phyloP scores from a whole-genome alignment of 2,329 filamentous ascomycete species.

The Pseudogymnoascus sp. region DNA sequence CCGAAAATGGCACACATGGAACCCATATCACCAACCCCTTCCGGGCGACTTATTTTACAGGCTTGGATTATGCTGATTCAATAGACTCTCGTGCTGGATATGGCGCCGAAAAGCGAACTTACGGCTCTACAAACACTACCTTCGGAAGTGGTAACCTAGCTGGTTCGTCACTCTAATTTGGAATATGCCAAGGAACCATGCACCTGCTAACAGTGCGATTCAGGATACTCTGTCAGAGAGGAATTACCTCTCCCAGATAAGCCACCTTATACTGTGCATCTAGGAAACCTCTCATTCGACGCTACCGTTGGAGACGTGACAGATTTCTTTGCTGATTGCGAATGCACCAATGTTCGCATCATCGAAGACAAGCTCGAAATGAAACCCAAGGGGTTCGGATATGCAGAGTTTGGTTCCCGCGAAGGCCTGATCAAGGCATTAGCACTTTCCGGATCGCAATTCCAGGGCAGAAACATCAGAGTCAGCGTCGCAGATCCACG shows the following conservation, averaged over 20 bases:
- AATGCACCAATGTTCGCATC: constrained; percentile 85
- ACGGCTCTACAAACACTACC: constrained; percentile 28
- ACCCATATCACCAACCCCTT: not conserved
- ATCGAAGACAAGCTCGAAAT: constrained; percentile 93
- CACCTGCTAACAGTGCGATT: constrained; percentile 18
- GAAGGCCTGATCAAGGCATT: constrained; percentile 91
- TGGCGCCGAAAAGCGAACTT: constrained; percentile 29
- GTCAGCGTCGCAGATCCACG: constrained; percentile 96
- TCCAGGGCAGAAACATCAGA: constrained; percentile 84
- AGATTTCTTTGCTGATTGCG: constrained; percentile 79
- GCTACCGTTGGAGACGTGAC: constrained; percentile 75
- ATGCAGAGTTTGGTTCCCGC: constrained; percentile 84
- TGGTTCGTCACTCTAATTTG: constrained; percentile 23
- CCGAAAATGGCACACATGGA: constrained; percentile 1
- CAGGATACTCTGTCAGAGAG: constrained; percentile 63
- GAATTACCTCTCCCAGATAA: constrained; percentile 80
- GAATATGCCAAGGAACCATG: constrained; percentile 5
- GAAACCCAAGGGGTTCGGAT: constrained; percentile 96
- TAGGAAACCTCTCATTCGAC: constrained; percentile 96
- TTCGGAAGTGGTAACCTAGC: constrained; percentile 28
- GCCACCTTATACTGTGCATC: constrained; percentile 90
- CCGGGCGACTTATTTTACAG: not conserved
- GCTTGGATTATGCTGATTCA: constrained; percentile 13
- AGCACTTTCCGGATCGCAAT: constrained; percentile 70
- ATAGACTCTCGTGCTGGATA: constrained; percentile 32